Evolutionary conservation across 495 filamentous ascomycete genomes (phyloP), one percentile per base, ranked within the genome.

Genomic region (Podospora pseudoanserina): DNA sequence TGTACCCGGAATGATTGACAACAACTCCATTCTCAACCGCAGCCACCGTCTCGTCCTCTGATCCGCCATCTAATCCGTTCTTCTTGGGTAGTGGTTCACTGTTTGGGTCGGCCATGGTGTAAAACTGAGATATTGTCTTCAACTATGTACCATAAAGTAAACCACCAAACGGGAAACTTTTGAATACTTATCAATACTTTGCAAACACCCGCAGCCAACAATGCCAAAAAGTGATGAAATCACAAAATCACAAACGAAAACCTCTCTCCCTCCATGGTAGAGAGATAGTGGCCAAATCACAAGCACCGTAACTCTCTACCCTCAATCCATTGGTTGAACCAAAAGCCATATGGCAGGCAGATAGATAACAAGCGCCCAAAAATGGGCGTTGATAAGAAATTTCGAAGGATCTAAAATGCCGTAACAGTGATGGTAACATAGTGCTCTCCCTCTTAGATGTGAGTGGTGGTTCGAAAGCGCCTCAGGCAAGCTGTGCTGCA

Each of bases 1-100:
- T 76, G 68, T 88, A 86, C 2, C 86, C 86, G 15, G 86, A 86
- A 18, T 81, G 82, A 70, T 88, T 88, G 65, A 84, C 68, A n/a
- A 74, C 70, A 16, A 79, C 62, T n/a, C 79, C 77, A 34, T 73
- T 70, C 60, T 79, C 73, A 39, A 80, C 73, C 0, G 78, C 75
- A 26, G 68, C 74, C 27, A 81, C 70, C 1, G 73, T 78, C 49
- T 81, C 78, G 57, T 76, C 72, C 61, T 73, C 71, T n/a, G 73
- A 68, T 11, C 68, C 71, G 59, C 71, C 71, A 27, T 71, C 68
- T 7, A 70, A 27, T 1, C 62, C 53, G 16, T 61, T 20, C 16
- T 63, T 63, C 49, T 63, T 63, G 61, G 23, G 7, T 2, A 26
- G n/a, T 58, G 55, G n/a, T 20, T 58, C 55, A 20, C 55, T 19